Base-by-base conservation (phyloP, 2,329 filamentous ascomycete species). In the Botryotinia calthae region DNA sequence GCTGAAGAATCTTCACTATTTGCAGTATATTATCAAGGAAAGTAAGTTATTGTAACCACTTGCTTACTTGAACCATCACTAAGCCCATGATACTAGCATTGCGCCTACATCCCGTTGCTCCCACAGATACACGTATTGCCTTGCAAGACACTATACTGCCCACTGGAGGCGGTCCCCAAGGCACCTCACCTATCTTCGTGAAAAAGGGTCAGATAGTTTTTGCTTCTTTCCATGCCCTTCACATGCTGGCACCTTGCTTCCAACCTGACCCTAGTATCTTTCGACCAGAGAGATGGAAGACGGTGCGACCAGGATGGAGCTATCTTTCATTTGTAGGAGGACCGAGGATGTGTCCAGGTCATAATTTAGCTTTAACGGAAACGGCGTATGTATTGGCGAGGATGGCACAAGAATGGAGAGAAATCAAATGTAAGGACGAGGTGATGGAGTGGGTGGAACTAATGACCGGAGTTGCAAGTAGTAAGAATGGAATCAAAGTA, bases 61-160 rank as follows among this genome's bases (percentile, higher is more conserved):
- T 65, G 9, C 48, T 25, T n/a, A 7, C 5, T 51, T n/a, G 25
- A 16, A 51, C 48, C 25, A 16, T 7, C 48, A 51, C 48, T n/a
- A 51, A 51, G 14, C 5, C 25, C 48, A 51, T 14, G 48, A 7
- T 22, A 14, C 28, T 31, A 51, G 63, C 42, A 1, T 48, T 65
- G 37, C 12, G 28, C 20, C 42, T 65, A n/a, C 42, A 28, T 25
- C 42, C 63, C 20, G 63, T 65, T 14, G 63, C 42, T 42, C n/a
- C 25, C 28, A 65, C 63, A 12, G 18, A 34, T 28, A n/a, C 63
- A 28, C 7, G 63, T 51, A 65, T 65, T 40, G 63, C 63, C 18
- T 65, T 44, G 20, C 40, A 65, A 48, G 63, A 65, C 28, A 44
- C 42, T 14, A 65, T 65, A n/a, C 40, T 65, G 4, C 63, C 63